Evolutionary conservation across 1,284 basidiomycete species (phyloP).

Genomic region (Paramarasmius palmivorus): DNA sequence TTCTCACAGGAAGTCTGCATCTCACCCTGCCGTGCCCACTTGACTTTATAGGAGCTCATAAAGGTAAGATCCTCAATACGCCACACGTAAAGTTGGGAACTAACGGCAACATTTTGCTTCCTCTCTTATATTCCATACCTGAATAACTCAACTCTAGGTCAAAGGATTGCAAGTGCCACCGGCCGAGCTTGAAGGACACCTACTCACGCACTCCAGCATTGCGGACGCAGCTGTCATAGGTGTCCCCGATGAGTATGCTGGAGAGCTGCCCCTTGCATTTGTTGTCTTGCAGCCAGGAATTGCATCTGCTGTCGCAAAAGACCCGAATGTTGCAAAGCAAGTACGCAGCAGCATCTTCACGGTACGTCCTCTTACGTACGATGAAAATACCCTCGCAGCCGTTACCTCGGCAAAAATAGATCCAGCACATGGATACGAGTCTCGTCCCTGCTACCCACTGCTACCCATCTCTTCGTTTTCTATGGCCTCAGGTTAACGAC

Average conservation of each 20-base stretch:
- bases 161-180: constrained; percentile 16
- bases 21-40: neutral
- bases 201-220: constrained; percentile 22
- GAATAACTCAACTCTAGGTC: no score
- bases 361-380: constrained; percentile 4
- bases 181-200: constrained; percentile 21
- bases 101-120: neutral
- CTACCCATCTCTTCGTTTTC: no score
- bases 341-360: constrained; percentile 18
- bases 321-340: constrained; percentile 7
- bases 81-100: neutral
- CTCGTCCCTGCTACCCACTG: no score
- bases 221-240: constrained; percentile 26
- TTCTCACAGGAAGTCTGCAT: neutral
- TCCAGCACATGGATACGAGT: no score
- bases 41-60: constrained; percentile 12
- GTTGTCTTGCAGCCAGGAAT: constrained; percentile 20
- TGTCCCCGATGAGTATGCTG: constrained; percentile 14
- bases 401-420: no score
- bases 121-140: neutral
- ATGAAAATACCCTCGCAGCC: neutral
- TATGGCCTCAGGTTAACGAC: no score
- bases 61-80: constrained; percentile 7
- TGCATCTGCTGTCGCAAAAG: constrained; percentile 1
- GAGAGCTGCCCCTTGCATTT: constrained; percentile 29